Evolutionary conservation across 2,329 filamentous ascomycete species (phyloP).

Genomic region (Cadophora luteo-olivacea): DNA sequence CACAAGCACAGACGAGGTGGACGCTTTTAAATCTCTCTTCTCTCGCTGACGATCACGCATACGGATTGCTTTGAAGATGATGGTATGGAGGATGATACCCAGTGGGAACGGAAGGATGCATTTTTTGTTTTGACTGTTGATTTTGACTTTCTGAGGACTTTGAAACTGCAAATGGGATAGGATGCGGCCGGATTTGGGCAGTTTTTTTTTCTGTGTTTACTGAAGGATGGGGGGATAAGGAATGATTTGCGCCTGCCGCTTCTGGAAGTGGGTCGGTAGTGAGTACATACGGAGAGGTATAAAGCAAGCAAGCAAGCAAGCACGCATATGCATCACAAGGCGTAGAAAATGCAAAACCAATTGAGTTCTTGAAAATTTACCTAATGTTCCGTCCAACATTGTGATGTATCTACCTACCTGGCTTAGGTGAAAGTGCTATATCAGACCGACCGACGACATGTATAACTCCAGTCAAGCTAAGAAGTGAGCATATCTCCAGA

Average conservation of each 20-base stretch:
- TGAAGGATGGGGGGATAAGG: not conserved
- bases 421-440: too few relatives aligned
- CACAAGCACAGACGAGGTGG: constrained; percentile 17
- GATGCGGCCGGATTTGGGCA: not conserved
- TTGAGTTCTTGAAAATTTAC: not conserved
- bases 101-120: not conserved
- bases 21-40: not conserved
- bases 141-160: not conserved
- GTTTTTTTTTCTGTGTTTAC: not conserved
- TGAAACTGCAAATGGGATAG: not conserved
- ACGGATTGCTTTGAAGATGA: not conserved
- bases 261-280: not conserved
- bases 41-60: too few relatives aligned
- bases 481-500: too few relatives aligned
- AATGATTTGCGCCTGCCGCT: not conserved
- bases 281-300: not conserved
- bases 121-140: constrained; percentile 9
- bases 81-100: constrained; percentile 13
- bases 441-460: too few relatives aligned
- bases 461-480: too few relatives aligned
- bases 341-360: not conserved
- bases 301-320: not conserved
- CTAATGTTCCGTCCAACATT: too few relatives aligned
- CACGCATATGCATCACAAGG: not conserved
- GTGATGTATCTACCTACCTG: too few relatives aligned